A percentile compares a stretch with the other conserved stretches of the same genome.
Evolutionary conservation across 1,139 yeast genomes (phyloP).

Genomic region (Lizanozyma gosingica): DNA sequence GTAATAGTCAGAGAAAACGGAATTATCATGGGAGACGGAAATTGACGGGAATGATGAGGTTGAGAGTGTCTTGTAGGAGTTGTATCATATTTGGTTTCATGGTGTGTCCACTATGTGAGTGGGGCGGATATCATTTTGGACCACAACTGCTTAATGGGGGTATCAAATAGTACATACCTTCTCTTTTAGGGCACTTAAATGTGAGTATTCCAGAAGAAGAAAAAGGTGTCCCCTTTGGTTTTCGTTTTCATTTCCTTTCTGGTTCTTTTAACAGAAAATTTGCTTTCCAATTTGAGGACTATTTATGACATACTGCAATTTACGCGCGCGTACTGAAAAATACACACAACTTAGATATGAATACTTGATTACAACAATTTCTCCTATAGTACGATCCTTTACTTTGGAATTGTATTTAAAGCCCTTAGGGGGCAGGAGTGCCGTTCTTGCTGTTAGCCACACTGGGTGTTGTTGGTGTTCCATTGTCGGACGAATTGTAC

Average conservation of each 20-base stretch:
- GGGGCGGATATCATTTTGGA: too few species aligned
- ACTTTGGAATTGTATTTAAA: too few species aligned
- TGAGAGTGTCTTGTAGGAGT: too few species aligned
- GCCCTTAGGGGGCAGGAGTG: background rate
- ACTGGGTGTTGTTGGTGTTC: background rate
- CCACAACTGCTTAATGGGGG: too few species aligned
- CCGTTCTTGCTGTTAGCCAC: background rate
- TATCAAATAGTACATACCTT: background rate
- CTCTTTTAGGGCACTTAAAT: background rate
- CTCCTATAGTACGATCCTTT: too few species aligned
- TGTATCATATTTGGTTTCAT: too few species aligned
- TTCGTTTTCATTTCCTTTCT: background rate
- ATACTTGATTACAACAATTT: too few species aligned
- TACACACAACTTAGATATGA: too few species aligned
- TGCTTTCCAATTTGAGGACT: background rate
- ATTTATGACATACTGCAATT: background rate
- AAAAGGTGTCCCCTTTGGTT: background rate
- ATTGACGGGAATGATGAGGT: too few species aligned
- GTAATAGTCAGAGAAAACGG: too few species aligned
- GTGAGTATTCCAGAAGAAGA: slow-evolving; percentile 2
- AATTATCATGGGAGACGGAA: too few species aligned
- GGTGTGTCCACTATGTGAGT: too few species aligned
- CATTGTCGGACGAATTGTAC: background rate
- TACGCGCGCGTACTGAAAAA: background rate
- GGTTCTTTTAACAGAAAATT: background rate